Conservation (phyloP, 208 protist genomes). For the Blechomonas ayalai region DNA sequence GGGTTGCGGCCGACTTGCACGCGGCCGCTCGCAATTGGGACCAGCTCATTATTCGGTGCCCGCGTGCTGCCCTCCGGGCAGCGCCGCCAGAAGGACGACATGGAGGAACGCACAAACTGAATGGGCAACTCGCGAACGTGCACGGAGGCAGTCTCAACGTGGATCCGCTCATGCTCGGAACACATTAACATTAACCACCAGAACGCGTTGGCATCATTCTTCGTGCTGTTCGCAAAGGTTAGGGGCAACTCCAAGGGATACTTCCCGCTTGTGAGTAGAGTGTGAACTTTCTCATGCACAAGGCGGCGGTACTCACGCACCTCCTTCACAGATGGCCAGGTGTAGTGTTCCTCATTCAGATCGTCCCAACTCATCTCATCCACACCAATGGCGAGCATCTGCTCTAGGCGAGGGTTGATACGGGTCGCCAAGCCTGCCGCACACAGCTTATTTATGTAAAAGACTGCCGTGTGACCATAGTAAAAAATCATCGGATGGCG, state of each 20-base stretch:
- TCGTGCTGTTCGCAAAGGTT: conserved; percentile 70
- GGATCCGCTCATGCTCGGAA: conserved; percentile 96
- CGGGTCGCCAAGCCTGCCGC: conserved; percentile 71
- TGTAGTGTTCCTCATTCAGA: conserved; percentile 81
- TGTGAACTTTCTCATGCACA: conserved; percentile 72
- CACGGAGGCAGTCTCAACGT: conserved; percentile 95
- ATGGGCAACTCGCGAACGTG: conserved; percentile 94
- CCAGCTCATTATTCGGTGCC: conserved; percentile 72
- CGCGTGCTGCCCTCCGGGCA: conserved; percentile 37
- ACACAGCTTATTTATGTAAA: conserved; percentile 96
- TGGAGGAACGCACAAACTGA: conserved; percentile 44
- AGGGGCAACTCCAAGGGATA: conserved; percentile 68
- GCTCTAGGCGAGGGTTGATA: conserved; percentile 85
- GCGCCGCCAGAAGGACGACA: conserved; percentile 66
- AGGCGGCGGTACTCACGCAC: conserved; percentile 85
- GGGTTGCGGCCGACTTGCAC: conserved; percentile 69
- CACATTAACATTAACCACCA: conserved; percentile 93
- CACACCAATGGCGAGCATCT: conserved; percentile 93
- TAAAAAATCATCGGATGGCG: conserved; percentile 96
- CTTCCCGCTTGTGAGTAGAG: conserved; percentile 65
- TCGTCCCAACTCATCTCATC: conserved; percentile 98
- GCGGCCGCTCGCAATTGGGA: conserved; percentile 56
- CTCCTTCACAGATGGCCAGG: conserved; percentile 81
- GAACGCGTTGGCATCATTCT: conserved; percentile 70
- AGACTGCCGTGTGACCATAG: conserved; percentile 92